Evolutionary conservation across 225 moss, liverwort and hornwort genomes (phyloP).

Genomic region (Pleurozium schreberi): DNA sequence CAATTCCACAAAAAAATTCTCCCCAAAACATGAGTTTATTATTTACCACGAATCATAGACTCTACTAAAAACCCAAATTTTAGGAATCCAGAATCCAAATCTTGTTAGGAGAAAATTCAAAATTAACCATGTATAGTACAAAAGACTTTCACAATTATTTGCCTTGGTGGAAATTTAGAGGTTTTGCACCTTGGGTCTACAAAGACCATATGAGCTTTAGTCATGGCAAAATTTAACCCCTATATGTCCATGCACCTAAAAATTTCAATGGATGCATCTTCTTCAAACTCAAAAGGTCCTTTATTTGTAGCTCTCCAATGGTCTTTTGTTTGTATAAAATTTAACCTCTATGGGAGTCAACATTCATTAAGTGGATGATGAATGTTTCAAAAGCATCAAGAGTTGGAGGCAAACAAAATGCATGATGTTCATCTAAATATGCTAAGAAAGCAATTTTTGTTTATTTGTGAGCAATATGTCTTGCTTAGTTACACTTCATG

Average conservation of each 20-base stretch:
- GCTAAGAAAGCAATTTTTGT: rapidly evolving
- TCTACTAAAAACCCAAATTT: neutral
- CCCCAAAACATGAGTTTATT: neutral
- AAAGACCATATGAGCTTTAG: neutral
- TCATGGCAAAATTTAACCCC: neutral
- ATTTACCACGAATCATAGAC: neutral
- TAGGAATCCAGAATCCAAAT: neutral
- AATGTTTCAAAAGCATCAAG: neutral
- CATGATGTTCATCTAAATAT: neutral
- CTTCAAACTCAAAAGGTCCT: too few species aligned
- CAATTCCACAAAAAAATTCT: neutral
- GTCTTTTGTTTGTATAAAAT: neutral
- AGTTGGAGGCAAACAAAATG: neutral
- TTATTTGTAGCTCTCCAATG: neutral
- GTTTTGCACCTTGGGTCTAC: neutral
- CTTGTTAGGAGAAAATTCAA: neutral
- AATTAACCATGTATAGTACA: neutral
- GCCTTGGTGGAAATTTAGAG: neutral
- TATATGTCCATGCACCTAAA: too few species aligned
- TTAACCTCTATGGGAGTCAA: rapidly evolving
- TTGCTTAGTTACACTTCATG: too few species aligned
- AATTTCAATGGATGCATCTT: too few species aligned
- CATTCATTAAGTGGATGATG: neutral
- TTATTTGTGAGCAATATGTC: too few species aligned
- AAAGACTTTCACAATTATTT: neutral